A percentile compares a stretch with the other conserved stretches of the same genome.
Conservation (phyloP, 768 basidiomycete species). For the Gloeophyllum trabeum region DNA sequence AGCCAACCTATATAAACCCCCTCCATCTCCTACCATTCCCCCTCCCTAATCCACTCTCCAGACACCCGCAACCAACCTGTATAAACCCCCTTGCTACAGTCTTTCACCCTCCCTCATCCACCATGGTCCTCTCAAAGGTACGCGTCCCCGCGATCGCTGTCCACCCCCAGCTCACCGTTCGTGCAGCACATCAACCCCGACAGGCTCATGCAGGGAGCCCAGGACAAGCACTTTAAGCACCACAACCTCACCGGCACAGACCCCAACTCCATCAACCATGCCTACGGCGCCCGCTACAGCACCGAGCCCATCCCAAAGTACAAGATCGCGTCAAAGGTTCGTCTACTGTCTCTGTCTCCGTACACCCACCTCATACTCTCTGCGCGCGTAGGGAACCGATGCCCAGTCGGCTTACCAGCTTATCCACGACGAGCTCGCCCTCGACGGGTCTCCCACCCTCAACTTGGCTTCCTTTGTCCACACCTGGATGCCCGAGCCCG, state of each 20-base stretch:
- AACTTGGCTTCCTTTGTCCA: constrained; percentile 62
- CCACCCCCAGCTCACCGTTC: constrained; percentile 3
- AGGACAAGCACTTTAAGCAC: constrained; percentile 29
- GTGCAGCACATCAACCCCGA: constrained; percentile 59
- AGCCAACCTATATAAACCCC: no score
- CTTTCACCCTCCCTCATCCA: constrained; percentile 8
- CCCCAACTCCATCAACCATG: constrained; percentile 22
- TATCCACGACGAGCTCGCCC: constrained; percentile 51
- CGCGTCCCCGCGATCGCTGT: background rate
- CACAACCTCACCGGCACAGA: constrained; percentile 23
- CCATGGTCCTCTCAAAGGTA: constrained; percentile 57
- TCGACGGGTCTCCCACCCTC: constrained; percentile 44
- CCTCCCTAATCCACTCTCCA: no score
- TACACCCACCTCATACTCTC: background rate
- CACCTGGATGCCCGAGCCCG: constrained; percentile 48
- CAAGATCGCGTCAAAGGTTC: constrained; percentile 43
- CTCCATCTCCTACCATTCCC: no score
- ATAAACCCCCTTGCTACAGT: no score
- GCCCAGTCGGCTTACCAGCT: constrained; percentile 43
- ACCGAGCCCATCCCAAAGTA: constrained; percentile 66
- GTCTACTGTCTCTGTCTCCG: background rate
- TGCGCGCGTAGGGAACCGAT: constrained; percentile 34
- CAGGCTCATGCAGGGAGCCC: constrained; percentile 44
- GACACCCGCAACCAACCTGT: no score
- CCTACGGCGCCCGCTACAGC: constrained; percentile 55